Evolutionary conservation across 2,329 filamentous ascomycete species (phyloP).

Genomic region (Beauveria sp.): DNA sequence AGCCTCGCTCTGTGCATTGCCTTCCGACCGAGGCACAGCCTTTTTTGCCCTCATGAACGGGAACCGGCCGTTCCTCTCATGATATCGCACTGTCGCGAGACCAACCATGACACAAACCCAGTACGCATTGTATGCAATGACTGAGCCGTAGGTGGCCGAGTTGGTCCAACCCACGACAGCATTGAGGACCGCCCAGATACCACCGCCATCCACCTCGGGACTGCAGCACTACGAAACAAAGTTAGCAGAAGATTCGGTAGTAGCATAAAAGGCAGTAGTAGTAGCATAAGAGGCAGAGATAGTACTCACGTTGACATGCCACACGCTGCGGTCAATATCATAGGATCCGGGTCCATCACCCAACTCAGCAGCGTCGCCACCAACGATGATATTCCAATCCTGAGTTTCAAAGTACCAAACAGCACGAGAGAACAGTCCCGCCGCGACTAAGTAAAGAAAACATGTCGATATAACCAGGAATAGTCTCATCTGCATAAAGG

Average conservation of each 20-base stretch:
- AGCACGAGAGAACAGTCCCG: slow-evolving; percentile 69
- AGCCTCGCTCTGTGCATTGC: too few species aligned
- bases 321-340: slow-evolving; percentile 69
- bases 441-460: slow-evolving; percentile 75
- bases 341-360: slow-evolving; percentile 64
- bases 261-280: not conserved
- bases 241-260: not conserved
- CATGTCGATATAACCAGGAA: slow-evolving; percentile 77
- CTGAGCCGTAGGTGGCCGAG: slow-evolving; percentile 78
- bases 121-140: slow-evolving; percentile 85
- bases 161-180: slow-evolving; percentile 82
- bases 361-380: slow-evolving; percentile 45
- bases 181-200: slow-evolving; percentile 84
- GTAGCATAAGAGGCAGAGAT: not conserved
- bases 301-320: slow-evolving; percentile 67
- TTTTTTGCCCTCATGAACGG: slow-evolving; percentile 32
- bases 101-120: slow-evolving; percentile 70
- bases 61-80: slow-evolving; percentile 48
- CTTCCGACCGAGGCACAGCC: too few species aligned
- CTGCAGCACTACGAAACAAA: slow-evolving; percentile 58
- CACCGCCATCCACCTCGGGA: slow-evolving; percentile 61
- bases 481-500: slow-evolving; percentile 46
- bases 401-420: slow-evolving; percentile 72
- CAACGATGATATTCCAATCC: slow-evolving; percentile 57
- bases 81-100: slow-evolving; percentile 58